A percentile compares a stretch with the other conserved stretches of the same genome.
Evolutionary conservation across 495 filamentous ascomycete species (phyloP).

Genomic region (Haplographium delicatum): DNA sequence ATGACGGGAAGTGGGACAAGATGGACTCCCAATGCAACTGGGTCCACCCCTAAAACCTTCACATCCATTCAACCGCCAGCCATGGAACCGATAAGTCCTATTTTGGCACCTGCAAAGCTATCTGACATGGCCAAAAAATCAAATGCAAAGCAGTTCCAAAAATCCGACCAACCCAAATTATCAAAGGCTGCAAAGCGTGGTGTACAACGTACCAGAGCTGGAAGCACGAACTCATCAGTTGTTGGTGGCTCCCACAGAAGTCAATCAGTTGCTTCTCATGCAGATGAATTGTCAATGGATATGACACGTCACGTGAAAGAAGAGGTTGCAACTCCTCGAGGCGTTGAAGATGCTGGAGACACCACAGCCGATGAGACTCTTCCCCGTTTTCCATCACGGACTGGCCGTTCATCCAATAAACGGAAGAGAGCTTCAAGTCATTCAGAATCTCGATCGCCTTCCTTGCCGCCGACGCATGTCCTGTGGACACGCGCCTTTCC

Average conservation of each 20-base stretch:
- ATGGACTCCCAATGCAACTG: slow-evolving; percentile 40
- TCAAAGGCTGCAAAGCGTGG: slow-evolving; percentile 22
- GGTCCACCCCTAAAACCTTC: slow-evolving; percentile 37
- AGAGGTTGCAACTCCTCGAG: slow-evolving; percentile 58
- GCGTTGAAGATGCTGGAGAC: slow-evolving; percentile 43
- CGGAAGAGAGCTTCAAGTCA: slow-evolving; percentile 14
- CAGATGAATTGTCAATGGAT: slow-evolving; percentile 49
- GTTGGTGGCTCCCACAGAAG: slow-evolving; percentile 26
- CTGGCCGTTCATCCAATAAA: slow-evolving; percentile 4
- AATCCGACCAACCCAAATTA: slow-evolving; percentile 2
- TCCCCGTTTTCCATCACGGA: slow-evolving; percentile 7
- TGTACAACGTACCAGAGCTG: slow-evolving; percentile 33
- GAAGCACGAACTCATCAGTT: slow-evolving; percentile 48
- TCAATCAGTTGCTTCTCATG: slow-evolving; percentile 49
- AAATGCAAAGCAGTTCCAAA: slow-evolving; percentile 21
- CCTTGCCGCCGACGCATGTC: slow-evolving; percentile 50
- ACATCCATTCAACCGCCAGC: background rate
- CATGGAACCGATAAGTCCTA: slow-evolving; percentile 42
- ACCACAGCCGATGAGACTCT: slow-evolving; percentile 41
- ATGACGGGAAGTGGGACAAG: slow-evolving; percentile 41
- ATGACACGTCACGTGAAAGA: slow-evolving; percentile 54
- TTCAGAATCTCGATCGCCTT: slow-evolving; percentile 15
- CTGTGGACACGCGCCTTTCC: slow-evolving; percentile 72
- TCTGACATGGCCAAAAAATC: slow-evolving; percentile 26
- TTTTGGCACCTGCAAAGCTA: slow-evolving; percentile 31